Evolutionary conservation across 306 rosid genomes (phyloP).

Genomic region (Cicer bijugum): DNA sequence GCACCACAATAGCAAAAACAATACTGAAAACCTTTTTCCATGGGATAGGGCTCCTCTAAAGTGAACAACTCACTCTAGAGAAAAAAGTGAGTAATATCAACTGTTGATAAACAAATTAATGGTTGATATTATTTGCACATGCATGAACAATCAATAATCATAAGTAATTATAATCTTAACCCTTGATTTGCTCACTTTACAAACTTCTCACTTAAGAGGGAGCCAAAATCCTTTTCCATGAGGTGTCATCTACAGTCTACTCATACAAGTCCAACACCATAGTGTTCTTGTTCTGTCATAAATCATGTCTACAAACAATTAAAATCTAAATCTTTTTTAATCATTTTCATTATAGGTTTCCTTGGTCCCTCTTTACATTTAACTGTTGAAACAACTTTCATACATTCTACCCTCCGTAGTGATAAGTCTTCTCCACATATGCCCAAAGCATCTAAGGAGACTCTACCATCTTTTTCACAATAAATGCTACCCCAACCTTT

Average conservation of each 20-base stretch:
- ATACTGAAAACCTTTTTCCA: neutral
- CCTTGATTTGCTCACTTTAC: no score
- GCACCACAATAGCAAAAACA: constrained; percentile 3
- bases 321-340: constrained; percentile 5
- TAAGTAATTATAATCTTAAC: no score
- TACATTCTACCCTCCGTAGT: neutral
- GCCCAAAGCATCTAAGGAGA: neutral
- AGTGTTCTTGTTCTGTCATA: neutral
- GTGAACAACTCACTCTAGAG: no score
- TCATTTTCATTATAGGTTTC: neutral
- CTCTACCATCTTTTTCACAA: constrained; percentile 21
- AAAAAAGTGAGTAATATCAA: no score
- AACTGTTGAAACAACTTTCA: neutral
- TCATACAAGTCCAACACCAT: neutral
- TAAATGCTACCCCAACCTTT: neutral
- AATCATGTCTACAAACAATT: neutral
- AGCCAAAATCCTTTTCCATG: no score
- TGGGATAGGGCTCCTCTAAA: no score
- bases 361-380: neutral
- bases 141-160: no score
- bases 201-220: no score
- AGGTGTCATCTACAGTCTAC: neutral
- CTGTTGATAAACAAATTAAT: no score
- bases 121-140: no score
- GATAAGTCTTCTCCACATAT: neutral